Base-by-base conservation (phyloP, 2,329 filamentous ascomycete species). In the Pseudogymnoascus sp. region DNA sequence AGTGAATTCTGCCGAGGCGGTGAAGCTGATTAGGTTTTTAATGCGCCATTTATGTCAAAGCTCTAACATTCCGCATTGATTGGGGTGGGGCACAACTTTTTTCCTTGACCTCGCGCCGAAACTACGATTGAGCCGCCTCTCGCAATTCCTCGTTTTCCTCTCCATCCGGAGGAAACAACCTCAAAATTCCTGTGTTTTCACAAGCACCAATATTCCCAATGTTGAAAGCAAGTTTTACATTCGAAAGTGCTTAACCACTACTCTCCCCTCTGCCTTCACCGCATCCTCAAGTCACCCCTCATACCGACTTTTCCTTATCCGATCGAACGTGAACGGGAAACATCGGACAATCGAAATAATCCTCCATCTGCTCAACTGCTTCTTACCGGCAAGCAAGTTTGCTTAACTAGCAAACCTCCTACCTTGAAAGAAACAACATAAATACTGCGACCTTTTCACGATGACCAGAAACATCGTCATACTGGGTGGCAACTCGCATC, bases 401-500 rank as follows among this genome's bases (percentile, higher is more conserved):
- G 49, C 28, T 36, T 34, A 56, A 18, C 49, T 16, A 56, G 28
- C 28, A 34, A n/a, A 18, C 5, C 28, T 56, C 11, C 5, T 36
- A 56, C 16, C 16, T 56, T 56, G 25, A 18, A 34, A 56, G 16
- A 34, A 59, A 38, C 61, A 61, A 38, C 61, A 21, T 21, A 63
- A 62, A 31, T 34, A 21, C 16, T 11, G 21, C 3, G 18, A 16
- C 36, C 12, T 23, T 61, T 60, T 60, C 28, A 70, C 28, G 25
- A 96, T 97, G 92, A 93, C 97, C 69, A 89, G 93, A 76, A 96
- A 96, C 76, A 91, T 99, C 68, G 91, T 96, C 73, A 85, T 99
- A 66, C 87, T 99, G 68, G 91, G 93, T 70, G 93, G 95, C 66
- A 95, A 90, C 75, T 96, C 93, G 72, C 93, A 97, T 79, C 93